Evolutionary conservation across 1,284 basidiomycete genomes (phyloP).

Genomic region (Heterobasidion occidentale): DNA sequence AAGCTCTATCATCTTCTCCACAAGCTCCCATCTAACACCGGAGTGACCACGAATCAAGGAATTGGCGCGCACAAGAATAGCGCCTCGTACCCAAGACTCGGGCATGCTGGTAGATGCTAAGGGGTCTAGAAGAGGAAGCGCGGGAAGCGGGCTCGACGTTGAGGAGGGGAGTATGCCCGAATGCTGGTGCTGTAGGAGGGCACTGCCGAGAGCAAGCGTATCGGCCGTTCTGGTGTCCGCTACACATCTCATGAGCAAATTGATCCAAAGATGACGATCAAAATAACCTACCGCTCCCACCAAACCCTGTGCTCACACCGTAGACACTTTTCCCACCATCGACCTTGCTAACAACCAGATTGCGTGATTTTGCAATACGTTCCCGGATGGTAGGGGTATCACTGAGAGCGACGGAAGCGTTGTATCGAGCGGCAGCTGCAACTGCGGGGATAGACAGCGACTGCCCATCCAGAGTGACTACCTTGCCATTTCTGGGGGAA

Average conservation of each 20-base stretch:
- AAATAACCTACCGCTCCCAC: conserved; percentile 53
- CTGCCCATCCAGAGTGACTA: conserved; percentile 62
- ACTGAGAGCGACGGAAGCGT: conserved; percentile 46
- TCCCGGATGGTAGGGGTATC: conserved; percentile 36
- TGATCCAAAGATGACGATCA: not conserved
- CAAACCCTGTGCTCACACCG: conserved; percentile 79
- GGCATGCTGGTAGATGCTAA: conserved; percentile 73
- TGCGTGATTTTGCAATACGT: conserved; percentile 50
- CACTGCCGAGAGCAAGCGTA: conserved; percentile 61
- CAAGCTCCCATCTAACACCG: conserved; percentile 74
- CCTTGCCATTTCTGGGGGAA: conserved; percentile 41
- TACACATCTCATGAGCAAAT: conserved; percentile 22
- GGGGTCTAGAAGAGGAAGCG: conserved; percentile 58
- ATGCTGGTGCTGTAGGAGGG: conserved; percentile 77
- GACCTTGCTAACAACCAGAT: conserved; percentile 60
- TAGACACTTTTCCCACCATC: conserved; percentile 65
- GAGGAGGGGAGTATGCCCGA: conserved; percentile 58
- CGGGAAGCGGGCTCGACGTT: conserved; percentile 28
- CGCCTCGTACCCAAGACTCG: conserved; percentile 86
- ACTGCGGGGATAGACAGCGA: conserved; percentile 68
- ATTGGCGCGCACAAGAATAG: conserved; percentile 82
- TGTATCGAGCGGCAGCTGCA: conserved; percentile 61
- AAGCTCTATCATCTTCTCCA: conserved; percentile 73
- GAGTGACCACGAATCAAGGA: conserved; percentile 85
- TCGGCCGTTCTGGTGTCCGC: conserved; percentile 68